phyloP scores from a whole-genome alignment of 306 rosid species.

The Urtica urens region DNA sequence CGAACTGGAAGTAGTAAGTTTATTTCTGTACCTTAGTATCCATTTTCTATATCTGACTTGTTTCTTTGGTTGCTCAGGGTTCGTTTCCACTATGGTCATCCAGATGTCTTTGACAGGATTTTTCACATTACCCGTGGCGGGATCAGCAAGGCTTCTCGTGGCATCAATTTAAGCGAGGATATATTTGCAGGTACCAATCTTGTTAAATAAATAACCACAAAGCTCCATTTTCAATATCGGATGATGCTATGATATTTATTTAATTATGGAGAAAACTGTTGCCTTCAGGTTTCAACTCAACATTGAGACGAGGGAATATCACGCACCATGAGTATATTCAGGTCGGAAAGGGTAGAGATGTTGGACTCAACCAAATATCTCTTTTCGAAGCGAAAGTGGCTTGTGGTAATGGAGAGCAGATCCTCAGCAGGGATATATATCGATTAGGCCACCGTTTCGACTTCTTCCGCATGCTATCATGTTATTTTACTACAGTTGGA shows the following conservation, averaged over 20 bases:
- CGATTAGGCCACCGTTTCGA: slow-evolving; percentile 94
- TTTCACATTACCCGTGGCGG: slow-evolving; percentile 99
- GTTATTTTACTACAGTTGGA: slow-evolving; percentile 78
- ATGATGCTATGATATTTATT: slow-evolving; percentile 12
- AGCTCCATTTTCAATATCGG: not conserved
- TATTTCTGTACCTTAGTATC: too few relatives aligned
- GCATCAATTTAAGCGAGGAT: slow-evolving; percentile 91
- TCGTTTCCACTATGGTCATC: slow-evolving; percentile 98
- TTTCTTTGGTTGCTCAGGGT: slow-evolving; percentile 46
- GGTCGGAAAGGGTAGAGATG: slow-evolving; percentile 97
- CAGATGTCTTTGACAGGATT: slow-evolving; percentile 93
- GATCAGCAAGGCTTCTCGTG: slow-evolving; percentile 96
- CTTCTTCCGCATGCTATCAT: slow-evolving; percentile 94
- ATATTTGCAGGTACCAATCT: slow-evolving; percentile 81
- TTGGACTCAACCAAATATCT: slow-evolving; percentile 94
- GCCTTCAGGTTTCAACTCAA: slow-evolving; percentile 73
- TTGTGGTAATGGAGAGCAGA: slow-evolving; percentile 96
- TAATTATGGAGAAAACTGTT: slow-evolving; percentile 15
- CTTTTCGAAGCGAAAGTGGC: slow-evolving; percentile 96
- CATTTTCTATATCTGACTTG: not conserved
- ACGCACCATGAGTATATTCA: slow-evolving; percentile 98
- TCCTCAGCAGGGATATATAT: slow-evolving; percentile 79
- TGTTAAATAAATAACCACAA: slow-evolving; percentile 8
- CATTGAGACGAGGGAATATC: slow-evolving; percentile 76
- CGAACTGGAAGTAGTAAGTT: not conserved